phyloP scores from a whole-genome alignment of 169 alveolate genomes.

The Plasmodium falciparum region DNA sequence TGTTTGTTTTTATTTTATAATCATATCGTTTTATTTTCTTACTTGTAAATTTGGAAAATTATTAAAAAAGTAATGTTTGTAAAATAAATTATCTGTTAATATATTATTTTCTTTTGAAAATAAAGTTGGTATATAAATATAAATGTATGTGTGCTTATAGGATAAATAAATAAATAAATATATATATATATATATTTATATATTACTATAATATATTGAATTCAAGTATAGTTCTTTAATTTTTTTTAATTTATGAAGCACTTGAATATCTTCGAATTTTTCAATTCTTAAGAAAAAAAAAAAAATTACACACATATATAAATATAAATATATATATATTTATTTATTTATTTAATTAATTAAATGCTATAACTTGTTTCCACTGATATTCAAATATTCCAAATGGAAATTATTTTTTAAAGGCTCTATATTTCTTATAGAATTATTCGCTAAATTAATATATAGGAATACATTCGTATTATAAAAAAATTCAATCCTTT shows the following conservation, averaged over 20 bases:
- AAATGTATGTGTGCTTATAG: no score
- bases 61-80: conserved; percentile 50
- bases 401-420: conserved; percentile 38
- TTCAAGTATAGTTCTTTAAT: conserved; percentile 49
- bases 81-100: conserved; percentile 10
- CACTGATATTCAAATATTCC: conserved; percentile 62
- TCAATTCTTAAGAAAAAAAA: conserved; percentile 35
- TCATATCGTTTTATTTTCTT: not conserved
- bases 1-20: no score
- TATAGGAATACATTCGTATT: conserved; percentile 14
- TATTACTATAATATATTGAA: conserved; percentile 72
- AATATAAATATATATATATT: not conserved
- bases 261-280: conserved; percentile 58
- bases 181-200: not conserved
- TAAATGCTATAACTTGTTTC: conserved; percentile 45
- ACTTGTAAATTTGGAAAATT: conserved; percentile 62
- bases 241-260: conserved; percentile 22
- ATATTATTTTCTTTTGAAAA: conserved; percentile 28
- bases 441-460: conserved; percentile 54
- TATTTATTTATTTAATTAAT: no score
- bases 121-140: not conserved
- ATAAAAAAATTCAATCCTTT: conserved; percentile 42
- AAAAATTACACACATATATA: not conserved
- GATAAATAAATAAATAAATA: not conserved
- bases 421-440: conserved; percentile 34